phyloP scores from a whole-genome alignment of 208 protist species.

The Lotmaria passim region DNA sequence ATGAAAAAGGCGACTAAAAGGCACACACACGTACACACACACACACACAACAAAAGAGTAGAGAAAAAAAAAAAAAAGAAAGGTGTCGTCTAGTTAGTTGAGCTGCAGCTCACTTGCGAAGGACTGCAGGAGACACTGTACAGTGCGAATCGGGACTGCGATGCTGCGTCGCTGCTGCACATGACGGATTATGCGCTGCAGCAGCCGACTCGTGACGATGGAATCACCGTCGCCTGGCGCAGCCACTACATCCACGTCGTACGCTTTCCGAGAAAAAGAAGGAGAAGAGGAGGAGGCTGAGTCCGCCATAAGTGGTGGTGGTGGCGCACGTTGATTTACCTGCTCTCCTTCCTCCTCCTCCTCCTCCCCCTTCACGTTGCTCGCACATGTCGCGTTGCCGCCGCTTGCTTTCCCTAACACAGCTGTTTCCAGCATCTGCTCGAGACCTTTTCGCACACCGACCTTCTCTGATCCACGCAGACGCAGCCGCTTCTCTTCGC shows the following conservation, averaged over 20 bases:
- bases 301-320: neutral
- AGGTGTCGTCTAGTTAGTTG: neutral
- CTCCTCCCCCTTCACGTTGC: neutral
- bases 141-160: constrained; percentile 63
- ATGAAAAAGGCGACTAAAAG: neutral
- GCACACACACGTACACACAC: too few relatives aligned
- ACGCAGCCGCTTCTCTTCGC: neutral
- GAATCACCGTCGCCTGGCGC: neutral
- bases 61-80: constrained; percentile 14
- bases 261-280: neutral
- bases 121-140: constrained; percentile 51
- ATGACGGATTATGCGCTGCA: constrained; percentile 41
- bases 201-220: constrained; percentile 22
- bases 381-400: neutral
- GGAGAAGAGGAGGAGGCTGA: neutral
- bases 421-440: neutral
- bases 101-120: constrained; percentile 56
- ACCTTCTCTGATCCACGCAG: neutral
- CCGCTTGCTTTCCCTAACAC: neutral
- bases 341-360: neutral
- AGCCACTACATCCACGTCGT: neutral
- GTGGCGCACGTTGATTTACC: neutral
- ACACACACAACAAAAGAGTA: neutral
- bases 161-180: constrained; percentile 58
- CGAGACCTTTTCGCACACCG: neutral